These are phyloP conservation scores for Erysimum cheiranthoides DNA, from an alignment of 345 rosid genomes.

Conservation along the genomic window DNA sequence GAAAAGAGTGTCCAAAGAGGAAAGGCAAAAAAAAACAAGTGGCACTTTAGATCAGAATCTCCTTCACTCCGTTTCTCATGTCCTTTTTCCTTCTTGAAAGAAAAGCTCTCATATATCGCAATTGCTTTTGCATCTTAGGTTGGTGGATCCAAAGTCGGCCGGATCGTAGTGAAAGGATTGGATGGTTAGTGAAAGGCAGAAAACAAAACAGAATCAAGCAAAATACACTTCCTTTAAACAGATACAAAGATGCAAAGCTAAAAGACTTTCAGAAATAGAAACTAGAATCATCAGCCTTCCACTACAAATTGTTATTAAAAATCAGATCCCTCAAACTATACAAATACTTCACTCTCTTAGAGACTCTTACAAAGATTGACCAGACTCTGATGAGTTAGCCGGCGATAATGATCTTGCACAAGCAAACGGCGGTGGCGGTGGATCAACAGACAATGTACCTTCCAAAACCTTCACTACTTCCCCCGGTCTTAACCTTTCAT, in stretches of 20 bases:
- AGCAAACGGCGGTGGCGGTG: constrained; percentile 67
- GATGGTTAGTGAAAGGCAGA: constrained; percentile 15
- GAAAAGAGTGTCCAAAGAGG: no score
- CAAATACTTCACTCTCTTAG: constrained; percentile 28
- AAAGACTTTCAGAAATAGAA: constrained; percentile 4
- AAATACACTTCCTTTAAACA: constrained; percentile 17
- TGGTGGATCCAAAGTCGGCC: constrained; percentile 28
- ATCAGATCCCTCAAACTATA: constrained; percentile 43
- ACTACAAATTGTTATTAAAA: constrained; percentile 42
- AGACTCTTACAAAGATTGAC: constrained; percentile 28
- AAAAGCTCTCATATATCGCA: constrained; percentile 20
- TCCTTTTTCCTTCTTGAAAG: constrained; percentile 31
- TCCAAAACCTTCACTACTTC: constrained; percentile 84
- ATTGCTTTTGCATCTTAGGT: constrained; percentile 25
- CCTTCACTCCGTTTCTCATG: constrained; percentile 28
- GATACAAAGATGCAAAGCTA: constrained; percentile 26
- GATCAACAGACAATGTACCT: constrained; percentile 76
- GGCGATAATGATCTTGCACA: constrained; percentile 45
- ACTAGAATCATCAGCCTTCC: constrained; percentile 38
- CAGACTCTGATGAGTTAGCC: constrained; percentile 46
- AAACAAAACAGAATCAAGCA: neutral
- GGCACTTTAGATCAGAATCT: constrained; percentile 15
- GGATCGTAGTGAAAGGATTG: constrained; percentile 23
- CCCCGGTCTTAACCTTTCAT: constrained; percentile 74
- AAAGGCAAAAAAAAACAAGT: constrained; percentile 33